phyloP scores from a whole-genome alignment of 2,329 filamentous ascomycete species.

The Colletotrichum horii region DNA sequence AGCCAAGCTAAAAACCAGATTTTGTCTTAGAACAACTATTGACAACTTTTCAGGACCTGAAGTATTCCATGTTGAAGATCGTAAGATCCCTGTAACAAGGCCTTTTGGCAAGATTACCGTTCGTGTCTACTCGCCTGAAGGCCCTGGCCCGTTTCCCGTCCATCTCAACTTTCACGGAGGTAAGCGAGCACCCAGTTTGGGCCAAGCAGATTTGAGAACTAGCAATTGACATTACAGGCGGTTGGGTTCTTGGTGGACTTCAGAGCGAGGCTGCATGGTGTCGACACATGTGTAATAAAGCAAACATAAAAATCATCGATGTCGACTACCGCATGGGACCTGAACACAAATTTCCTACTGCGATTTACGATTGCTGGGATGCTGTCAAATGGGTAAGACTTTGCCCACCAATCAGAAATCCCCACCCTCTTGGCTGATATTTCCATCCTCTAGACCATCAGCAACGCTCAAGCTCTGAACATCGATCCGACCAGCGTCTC shows the following conservation, averaged over 20 bases:
- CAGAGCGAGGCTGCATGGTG: slow-evolving; percentile 31
- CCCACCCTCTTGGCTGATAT: background rate
- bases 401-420: background rate
- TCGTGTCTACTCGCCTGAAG: slow-evolving; percentile 30
- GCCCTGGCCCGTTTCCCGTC: slow-evolving; percentile 29
- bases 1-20: background rate
- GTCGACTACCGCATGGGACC: slow-evolving; percentile 33
- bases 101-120: slow-evolving; percentile 28
- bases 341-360: slow-evolving; percentile 27
- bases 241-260: slow-evolving; percentile 30
- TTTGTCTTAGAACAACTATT: no score
- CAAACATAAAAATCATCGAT: slow-evolving; percentile 31
- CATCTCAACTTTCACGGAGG: slow-evolving; percentile 31
- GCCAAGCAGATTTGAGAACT: background rate
- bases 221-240: slow-evolving; percentile 7
- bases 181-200: background rate
- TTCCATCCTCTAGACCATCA: background rate
- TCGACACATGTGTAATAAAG: slow-evolving; percentile 29
- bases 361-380: slow-evolving; percentile 31
- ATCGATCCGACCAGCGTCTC: slow-evolving; percentile 24
- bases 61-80: slow-evolving; percentile 3
- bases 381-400: slow-evolving; percentile 31
- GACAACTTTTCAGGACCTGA: background rate
- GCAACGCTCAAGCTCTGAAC: slow-evolving; percentile 18
- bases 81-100: slow-evolving; percentile 27